Conservation (phyloP, 768 basidiomycete genomes). For the Lactarius pseudohatsudake region DNA sequence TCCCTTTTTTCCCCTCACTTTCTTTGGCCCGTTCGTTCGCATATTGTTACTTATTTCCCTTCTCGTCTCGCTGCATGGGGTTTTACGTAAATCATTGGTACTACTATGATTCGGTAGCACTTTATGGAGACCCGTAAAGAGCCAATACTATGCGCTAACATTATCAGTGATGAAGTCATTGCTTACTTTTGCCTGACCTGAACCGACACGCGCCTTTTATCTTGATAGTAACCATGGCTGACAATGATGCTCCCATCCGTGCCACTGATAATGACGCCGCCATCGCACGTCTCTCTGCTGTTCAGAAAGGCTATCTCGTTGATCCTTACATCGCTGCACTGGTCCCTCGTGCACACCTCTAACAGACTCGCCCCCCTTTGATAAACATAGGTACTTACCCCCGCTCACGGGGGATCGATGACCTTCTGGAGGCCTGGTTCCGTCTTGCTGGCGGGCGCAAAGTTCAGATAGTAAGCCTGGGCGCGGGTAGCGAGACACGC, state of each 20-base stretch:
- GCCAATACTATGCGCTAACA: slow-evolving; percentile 6
- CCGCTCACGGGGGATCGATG: slow-evolving; percentile 77
- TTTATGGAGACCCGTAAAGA: slow-evolving; percentile 7
- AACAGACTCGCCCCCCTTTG: slow-evolving; percentile 68
- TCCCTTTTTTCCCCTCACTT: slow-evolving; percentile 15
- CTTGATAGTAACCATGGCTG: slow-evolving; percentile 29
- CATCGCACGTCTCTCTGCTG: slow-evolving; percentile 82
- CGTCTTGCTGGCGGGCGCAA: slow-evolving; percentile 43
- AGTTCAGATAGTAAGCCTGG: slow-evolving; percentile 91
- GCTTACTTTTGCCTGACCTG: background rate
- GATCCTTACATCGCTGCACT: slow-evolving; percentile 74
- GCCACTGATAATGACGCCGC: slow-evolving; percentile 83
- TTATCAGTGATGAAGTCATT: slow-evolving; percentile 12
- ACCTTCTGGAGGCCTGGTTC: slow-evolving; percentile 60
- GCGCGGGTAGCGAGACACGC: slow-evolving; percentile 93
- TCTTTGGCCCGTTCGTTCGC: slow-evolving; percentile 25
- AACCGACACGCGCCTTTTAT: no score
- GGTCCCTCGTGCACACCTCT: slow-evolving; percentile 64
- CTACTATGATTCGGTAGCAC: slow-evolving; percentile 8
- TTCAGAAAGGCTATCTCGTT: slow-evolving; percentile 70
- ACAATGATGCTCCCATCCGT: slow-evolving; percentile 64
- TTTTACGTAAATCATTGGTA: slow-evolving; percentile 15
- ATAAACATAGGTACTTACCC: slow-evolving; percentile 98
- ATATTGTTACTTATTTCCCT: slow-evolving; percentile 18
- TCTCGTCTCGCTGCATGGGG: slow-evolving; percentile 13